Evolutionary conservation across 2,329 filamentous ascomycete species (phyloP).

Genomic region (Scytalidium lignicola): DNA sequence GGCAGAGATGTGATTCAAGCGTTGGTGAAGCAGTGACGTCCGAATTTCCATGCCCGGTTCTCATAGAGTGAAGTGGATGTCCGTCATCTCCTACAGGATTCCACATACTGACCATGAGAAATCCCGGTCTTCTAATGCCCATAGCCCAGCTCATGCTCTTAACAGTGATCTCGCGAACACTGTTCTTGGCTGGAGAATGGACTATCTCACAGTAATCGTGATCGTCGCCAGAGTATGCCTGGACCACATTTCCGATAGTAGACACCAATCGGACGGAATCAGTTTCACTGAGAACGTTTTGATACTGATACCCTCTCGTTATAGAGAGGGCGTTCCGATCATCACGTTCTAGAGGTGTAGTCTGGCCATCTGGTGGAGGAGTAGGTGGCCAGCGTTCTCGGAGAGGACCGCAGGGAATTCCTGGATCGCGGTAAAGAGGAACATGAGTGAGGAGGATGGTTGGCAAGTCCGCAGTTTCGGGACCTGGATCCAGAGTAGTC

Average conservation of each 20-base stretch:
- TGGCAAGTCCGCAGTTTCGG: conserved; percentile 59
- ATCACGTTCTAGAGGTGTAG: conserved; percentile 50
- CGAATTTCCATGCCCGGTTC: conserved; percentile 20
- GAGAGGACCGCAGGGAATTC: conserved; percentile 80
- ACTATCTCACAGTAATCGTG: conserved; percentile 95
- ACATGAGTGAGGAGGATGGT: conserved; percentile 89
- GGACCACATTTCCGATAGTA: conserved; percentile 73
- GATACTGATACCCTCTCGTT: conserved; percentile 83
- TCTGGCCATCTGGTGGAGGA: conserved; percentile 54
- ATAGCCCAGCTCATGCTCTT: conserved; percentile 96
- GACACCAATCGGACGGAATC: conserved; percentile 73
- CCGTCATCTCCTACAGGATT: conserved; percentile 72
- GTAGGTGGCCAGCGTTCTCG: conserved; percentile 79
- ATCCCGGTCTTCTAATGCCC: conserved; percentile 84
- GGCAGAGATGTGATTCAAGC: conserved; percentile 82
- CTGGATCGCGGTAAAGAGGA: conserved; percentile 75
- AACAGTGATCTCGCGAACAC: conserved; percentile 78
- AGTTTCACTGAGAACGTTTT: conserved; percentile 78
- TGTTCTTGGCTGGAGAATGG: conserved; percentile 58
- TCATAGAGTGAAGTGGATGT: conserved; percentile 33
- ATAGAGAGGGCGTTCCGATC: conserved; percentile 75
- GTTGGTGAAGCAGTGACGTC: conserved; percentile 45
- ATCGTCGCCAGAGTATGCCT: conserved; percentile 93
- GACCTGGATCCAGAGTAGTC: conserved; percentile 36
- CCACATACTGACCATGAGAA: conserved; percentile 84